phyloP scores from a whole-genome alignment of 371 early-diverging fungal species.

The Haplosporangium sp. region DNA sequence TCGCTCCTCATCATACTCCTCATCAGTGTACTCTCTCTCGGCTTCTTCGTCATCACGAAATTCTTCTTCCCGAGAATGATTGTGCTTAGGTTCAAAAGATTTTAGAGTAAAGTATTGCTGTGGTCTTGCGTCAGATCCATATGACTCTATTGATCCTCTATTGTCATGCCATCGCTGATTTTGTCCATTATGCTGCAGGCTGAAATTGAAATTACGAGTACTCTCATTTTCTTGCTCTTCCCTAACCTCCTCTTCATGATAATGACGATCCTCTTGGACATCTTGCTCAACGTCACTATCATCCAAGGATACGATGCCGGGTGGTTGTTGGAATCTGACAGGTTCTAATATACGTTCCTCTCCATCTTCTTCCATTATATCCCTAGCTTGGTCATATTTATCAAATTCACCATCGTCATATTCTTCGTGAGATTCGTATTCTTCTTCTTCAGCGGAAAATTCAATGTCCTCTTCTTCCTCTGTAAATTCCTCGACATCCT shows the following conservation, averaged over 20 bases:
- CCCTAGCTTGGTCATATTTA: neutral
- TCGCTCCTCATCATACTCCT: neutral
- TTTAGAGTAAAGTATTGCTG: neutral
- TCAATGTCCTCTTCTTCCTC: neutral
- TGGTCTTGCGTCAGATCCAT: neutral
- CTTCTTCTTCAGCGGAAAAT: neutral
- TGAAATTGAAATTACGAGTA: neutral
- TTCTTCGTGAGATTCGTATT: neutral
- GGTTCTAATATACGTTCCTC: no score
- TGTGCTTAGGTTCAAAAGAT: neutral
- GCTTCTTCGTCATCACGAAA: neutral
- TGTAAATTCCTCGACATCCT: neutral
- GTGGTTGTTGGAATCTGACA: neutral
- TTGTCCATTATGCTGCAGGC: constrained; percentile 2
- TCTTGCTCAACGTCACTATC: constrained; percentile 16
- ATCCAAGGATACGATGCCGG: neutral
- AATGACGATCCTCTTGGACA: neutral
- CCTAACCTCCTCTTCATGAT: constrained; percentile 4
- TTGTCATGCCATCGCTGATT: neutral
- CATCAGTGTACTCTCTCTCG: neutral
- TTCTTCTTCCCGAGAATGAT: constrained; percentile 5
- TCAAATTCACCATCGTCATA: neutral
- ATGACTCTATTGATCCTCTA: no score
- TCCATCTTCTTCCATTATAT: neutral
- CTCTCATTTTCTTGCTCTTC: neutral